phyloP scores from a whole-genome alignment of 352 stramenopile genomes.

The Albugo laibachii region DNA sequence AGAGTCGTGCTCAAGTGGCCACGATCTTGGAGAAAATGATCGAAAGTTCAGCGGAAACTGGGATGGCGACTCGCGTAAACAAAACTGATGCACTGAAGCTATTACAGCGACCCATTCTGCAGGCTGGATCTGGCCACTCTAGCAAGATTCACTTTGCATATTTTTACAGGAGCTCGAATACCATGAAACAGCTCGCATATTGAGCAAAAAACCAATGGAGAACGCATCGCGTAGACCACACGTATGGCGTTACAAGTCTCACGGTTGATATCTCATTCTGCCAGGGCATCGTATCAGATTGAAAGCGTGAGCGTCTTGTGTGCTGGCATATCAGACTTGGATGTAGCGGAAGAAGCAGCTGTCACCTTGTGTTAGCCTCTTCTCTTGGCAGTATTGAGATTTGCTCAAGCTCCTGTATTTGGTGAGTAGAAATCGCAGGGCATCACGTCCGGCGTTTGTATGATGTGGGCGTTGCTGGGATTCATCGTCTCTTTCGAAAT shows the following conservation, averaged over 20 bases:
- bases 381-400: neutral
- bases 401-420: neutral
- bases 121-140: neutral
- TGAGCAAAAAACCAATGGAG: slow-evolving; percentile 7
- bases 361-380: slow-evolving; percentile 57
- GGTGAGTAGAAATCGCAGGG: slow-evolving; percentile 61
- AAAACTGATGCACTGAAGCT: neutral
- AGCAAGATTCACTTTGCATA: neutral
- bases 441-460: slow-evolving; percentile 70
- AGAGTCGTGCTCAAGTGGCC: slow-evolving; percentile 79
- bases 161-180: slow-evolving; percentile 21
- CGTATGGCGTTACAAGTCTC: neutral
- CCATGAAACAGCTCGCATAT: slow-evolving; percentile 45
- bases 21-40: slow-evolving; percentile 82
- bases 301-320: slow-evolving; percentile 72
- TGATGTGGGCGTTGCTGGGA: slow-evolving; percentile 87
- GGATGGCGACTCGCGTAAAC: slow-evolving; percentile 73
- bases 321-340: slow-evolving; percentile 91
- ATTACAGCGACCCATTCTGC: neutral
- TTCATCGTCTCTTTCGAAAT: slow-evolving; percentile 83
- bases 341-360: slow-evolving; percentile 91
- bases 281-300: neutral
- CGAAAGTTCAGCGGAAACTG: slow-evolving; percentile 22
- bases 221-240: neutral
- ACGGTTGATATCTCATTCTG: too few relatives aligned